Evolutionary conservation across 176 grass and related monocot species (phyloP), one percentile per base, ranked within the genome.

Genomic region (Oryza rufipogon): DNA sequence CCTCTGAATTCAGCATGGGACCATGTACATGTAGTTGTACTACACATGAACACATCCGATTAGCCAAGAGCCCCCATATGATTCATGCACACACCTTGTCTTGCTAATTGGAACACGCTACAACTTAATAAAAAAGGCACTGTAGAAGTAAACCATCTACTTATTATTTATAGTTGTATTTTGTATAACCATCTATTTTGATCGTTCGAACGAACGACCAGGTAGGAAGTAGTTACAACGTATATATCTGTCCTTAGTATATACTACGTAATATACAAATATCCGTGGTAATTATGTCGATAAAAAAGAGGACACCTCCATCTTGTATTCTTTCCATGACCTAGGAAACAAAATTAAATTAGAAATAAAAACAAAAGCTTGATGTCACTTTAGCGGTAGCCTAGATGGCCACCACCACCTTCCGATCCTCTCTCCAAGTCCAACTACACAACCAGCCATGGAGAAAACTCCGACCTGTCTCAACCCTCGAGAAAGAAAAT

Each of bases 391-490:
- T 85, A 44, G 36, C 65, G 19, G 70, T 6, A 12, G 44, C 48
- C 64, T 63, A 38, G 13, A 76, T 20, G 78, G 47, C 73, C n/a
- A 47, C 73, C 14, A 32, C 78, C 54, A 58, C 54, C 52, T 58
- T 58, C 54, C 54, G 54, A 19, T 56, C 51, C 74, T 26, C 81
- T 19, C 30, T 13, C n/a, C 2, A 19, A 20, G 63, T 36, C 56
- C 80, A 52, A 11, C 73, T 42, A 16, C 56, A 64, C 36, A 42
- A 74, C 28, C 61, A 44, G 75, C 84, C 84, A 90, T 39, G 70
- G 69, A 74, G 68, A 80, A 70, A 44, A 28, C 51, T 84, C 85
- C 89, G 80, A 84, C 56, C 12, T 42, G 33, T 66, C 76, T 36
- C 89, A 51, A 15, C 6, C 11, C 64, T 74, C 64, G 30, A 87